Conservation (phyloP, 148 eudicot genomes). For the Cornus kousa region DNA sequence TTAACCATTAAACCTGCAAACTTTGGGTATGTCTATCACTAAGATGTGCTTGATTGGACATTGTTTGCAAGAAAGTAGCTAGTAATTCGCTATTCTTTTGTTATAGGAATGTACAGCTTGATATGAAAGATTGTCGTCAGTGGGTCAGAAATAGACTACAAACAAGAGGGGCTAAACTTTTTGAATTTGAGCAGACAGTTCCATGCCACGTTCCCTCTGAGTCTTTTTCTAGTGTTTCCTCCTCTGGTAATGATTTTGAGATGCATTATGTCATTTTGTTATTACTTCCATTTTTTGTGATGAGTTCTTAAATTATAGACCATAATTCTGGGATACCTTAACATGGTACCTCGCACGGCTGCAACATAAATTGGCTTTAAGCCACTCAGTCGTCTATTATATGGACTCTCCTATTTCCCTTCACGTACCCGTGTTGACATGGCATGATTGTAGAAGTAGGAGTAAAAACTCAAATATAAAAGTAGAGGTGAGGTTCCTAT, state of each 20-base stretch:
- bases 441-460: too few species aligned
- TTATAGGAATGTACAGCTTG: constrained; percentile 46
- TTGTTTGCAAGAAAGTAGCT: background rate
- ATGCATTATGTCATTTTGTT: background rate
- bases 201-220: constrained; percentile 60
- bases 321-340: background rate
- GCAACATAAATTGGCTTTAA: background rate
- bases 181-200: constrained; percentile 66
- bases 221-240: constrained; percentile 29
- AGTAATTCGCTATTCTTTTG: constrained; percentile 8
- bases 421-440: too few species aligned
- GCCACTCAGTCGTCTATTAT: background rate
- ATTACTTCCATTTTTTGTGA: background rate
- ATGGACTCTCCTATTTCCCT: too few species aligned
- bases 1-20: constrained; percentile 42
- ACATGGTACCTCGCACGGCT: background rate
- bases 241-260: constrained; percentile 42
- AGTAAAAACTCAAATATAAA: too few species aligned
- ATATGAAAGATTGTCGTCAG: constrained; percentile 56
- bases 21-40: constrained; percentile 47
- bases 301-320: background rate
- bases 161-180: constrained; percentile 61
- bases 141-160: constrained; percentile 69
- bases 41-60: constrained; percentile 6
- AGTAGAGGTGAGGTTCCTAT: too few species aligned